Evolutionary conservation across 805 yeast species (phyloP), one percentile per base, ranked within the genome.

Genomic region (Yarrowia osloensis): DNA sequence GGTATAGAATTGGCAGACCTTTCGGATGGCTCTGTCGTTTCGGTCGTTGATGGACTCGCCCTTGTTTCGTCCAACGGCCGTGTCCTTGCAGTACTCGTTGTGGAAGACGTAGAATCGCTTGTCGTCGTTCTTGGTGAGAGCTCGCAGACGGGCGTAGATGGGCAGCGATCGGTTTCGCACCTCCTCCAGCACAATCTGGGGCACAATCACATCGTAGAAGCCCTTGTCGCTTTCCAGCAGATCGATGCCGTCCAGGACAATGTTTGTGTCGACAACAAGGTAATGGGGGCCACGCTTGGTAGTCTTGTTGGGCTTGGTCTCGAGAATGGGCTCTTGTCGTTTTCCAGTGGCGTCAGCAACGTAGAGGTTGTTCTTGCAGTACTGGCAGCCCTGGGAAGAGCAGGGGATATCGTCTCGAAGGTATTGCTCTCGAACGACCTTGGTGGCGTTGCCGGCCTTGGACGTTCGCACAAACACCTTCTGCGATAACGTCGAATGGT

Each of bases 151-250:
- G 73, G 90, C 86, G 76, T 93, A 95, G 21, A 94, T 87, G 4
- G 99, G 97, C 73, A 87, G 85, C 62, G 97, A 90, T 73, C 88
- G 82, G 75, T 91, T 91, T 70, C 91, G 85, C 11, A 94, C 97
- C 77, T 95, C 98, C 71, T 96, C 98, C 39, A 95, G 80, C 2
- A 91, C 98, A 7, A 96, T 89, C 76, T 95, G 99, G 1, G 98
- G 97, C n/a, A 95, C 80, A 67, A 95, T 88, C 19, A 93, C 97
- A 77, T 95, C 98, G 73, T 83, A 88, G 74, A 95, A 90, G 66
- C 90, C 88, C 33, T 84, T 82, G 22, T 82, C 81, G 72, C 86
- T 88, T 76, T 95, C 99, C 67, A 95, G 79, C 68, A 95, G 79
- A 77, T 95, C 99, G 69, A 95, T 94, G 6, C 97, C 94, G 74